Evolutionary conservation across 305 asterid species (phyloP), one percentile per base, ranked within the genome.

Genomic region (Fraxinus platypoda): DNA sequence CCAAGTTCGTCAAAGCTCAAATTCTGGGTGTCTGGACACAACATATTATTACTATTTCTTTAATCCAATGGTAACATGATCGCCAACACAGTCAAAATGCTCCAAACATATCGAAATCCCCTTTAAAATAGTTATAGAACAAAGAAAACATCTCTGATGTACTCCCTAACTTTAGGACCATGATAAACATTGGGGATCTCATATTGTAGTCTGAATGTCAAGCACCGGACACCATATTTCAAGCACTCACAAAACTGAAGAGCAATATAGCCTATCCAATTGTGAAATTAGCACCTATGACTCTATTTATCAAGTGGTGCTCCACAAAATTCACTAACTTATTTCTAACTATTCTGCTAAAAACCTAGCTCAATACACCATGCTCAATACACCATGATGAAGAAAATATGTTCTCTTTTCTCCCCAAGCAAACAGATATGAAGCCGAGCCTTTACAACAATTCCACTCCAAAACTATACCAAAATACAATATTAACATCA

Each of bases 371-470:
- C 64, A 76, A 72, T 68, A 59, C 72, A 80, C 77, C 80, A 70
- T 17, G 81, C 73, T 66, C 64, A 76, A 72, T 68, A 59, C 72
- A 80, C 77, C 80, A 70, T 17, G 81, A 59, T 73, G 77, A 81
- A 70, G 75, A 77, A 52, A 76, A 74, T 26, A 19, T 74, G 78
- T 13, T 12, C 11, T 30, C 64, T 3, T 28, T 37, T 30, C 13
- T 49, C 35, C 74, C 46, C 66, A 26, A 23, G 26, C 26, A 74
- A 74, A 54, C 54, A 64, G 28, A 66, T 25, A 57, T 57, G 75
- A 73, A 46, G 35, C 43, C 25, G 59, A 74, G 17, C 76, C n/a
- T 64, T 70, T 30, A 38, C 31, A 33, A 49, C 26, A 77, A 71
- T 68, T 64, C 13, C 77, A 57, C 54, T 34, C 66, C 43, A 46